phyloP scores from a whole-genome alignment of 352 stramenopile species.

The Globisporangium yorkense region DNA sequence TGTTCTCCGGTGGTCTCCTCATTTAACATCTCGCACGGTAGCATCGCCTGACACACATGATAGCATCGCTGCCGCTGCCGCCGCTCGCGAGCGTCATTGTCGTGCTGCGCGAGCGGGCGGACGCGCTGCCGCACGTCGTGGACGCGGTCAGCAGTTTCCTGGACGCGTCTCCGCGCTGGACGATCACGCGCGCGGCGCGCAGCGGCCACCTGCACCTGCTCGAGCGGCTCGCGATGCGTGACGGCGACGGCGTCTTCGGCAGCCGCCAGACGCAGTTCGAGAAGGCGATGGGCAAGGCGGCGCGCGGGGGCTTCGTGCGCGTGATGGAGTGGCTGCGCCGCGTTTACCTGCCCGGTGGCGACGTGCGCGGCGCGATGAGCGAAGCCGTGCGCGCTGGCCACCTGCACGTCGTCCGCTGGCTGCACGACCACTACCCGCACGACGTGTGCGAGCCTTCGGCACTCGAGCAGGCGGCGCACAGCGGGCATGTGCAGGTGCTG shows the following conservation, averaged over 20 bases:
- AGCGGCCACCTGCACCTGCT: slow-evolving; percentile 5
- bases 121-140: background rate
- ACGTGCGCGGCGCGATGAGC: slow-evolving; percentile 1
- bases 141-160: background rate
- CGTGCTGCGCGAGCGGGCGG: background rate
- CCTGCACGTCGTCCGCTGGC: slow-evolving; percentile 1
- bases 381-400: background rate
- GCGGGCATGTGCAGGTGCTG: background rate
- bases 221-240: background rate
- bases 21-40: background rate
- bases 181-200: background rate
- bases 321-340: slow-evolving; percentile 5
- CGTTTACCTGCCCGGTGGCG: background rate
- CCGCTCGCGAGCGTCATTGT: background rate
- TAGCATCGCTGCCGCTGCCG: no score
- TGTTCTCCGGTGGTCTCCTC: no score
- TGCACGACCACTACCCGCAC: background rate
- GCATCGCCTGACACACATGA: no score
- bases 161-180: slow-evolving; percentile 4
- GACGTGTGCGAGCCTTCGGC: slow-evolving; percentile 1
- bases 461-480: background rate
- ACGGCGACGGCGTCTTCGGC: background rate
- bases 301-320: background rate
- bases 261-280: slow-evolving; percentile 4
- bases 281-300: slow-evolving; percentile 8